Percentiles rank a stretch among this genome's conserved stretches.
Evolutionary conservation across 208 protist species (phyloP).

Genomic region (Giardia muris): DNA sequence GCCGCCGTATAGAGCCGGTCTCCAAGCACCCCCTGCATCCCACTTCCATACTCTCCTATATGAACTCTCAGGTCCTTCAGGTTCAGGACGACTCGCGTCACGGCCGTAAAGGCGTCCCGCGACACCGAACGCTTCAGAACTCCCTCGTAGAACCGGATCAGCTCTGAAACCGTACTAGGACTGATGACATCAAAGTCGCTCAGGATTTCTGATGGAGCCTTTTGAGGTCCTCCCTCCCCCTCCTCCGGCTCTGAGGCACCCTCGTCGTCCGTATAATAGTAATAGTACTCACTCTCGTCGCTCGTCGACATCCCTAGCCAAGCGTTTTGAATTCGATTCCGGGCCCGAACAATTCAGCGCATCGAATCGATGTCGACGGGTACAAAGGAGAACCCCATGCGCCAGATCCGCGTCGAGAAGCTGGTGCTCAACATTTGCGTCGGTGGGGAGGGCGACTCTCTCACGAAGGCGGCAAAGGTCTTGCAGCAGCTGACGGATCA

Average conservation of each 20-base stretch:
- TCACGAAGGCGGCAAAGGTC: constrained; percentile 93
- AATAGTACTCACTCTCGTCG: too few relatives aligned
- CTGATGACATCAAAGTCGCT: too few relatives aligned
- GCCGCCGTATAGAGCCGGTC: neutral
- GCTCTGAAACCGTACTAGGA: too few relatives aligned
- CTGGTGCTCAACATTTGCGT: constrained; percentile 97
- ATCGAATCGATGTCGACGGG: too few relatives aligned
- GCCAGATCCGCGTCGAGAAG: constrained; percentile 87
- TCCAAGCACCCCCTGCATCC: neutral
- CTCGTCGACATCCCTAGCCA: too few relatives aligned
- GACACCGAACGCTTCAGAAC: neutral
- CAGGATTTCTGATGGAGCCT: too few relatives aligned
- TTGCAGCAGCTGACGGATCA: constrained; percentile 93
- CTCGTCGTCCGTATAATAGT: too few relatives aligned
- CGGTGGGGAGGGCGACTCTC: constrained; percentile 88
- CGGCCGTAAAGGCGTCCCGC: neutral
- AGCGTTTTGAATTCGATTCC: too few relatives aligned
- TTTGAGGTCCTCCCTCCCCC: too few relatives aligned
- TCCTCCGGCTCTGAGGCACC: too few relatives aligned
- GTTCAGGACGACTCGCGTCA: neutral
- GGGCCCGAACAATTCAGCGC: too few relatives aligned
- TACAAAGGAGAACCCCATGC: constrained; percentile 76
- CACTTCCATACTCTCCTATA: neutral
- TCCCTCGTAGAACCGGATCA: neutral
- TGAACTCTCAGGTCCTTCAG: neutral